phyloP scores from a whole-genome alignment of 2,329 filamentous ascomycete genomes.

The Fusarium aywerte region DNA sequence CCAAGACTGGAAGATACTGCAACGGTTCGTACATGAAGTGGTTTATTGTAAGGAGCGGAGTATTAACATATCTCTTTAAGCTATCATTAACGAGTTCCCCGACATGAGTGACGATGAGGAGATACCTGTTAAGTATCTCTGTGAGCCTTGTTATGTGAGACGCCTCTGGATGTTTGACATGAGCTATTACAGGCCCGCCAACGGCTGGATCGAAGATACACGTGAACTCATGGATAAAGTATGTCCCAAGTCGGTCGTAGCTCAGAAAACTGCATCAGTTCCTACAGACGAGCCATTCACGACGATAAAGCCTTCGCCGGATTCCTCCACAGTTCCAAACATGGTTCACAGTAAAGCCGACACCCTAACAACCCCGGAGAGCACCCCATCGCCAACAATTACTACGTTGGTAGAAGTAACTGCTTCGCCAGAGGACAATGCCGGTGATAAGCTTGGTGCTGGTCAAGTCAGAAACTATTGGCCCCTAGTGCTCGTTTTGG shows the following conservation, averaged over 20 bases:
- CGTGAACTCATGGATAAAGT: background rate
- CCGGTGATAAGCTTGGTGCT: fast-evolving
- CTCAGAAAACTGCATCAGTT: background rate
- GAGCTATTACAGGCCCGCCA: background rate
- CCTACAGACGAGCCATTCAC: too few relatives aligned
- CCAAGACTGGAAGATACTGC: background rate
- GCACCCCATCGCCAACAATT: fast-evolving
- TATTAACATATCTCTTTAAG: background rate
- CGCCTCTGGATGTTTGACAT: constrained; percentile 13
- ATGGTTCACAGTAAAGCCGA: fast-evolving
- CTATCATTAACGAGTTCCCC: background rate
- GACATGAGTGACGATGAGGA: background rate
- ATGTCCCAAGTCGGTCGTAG: background rate
- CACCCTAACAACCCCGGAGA: background rate
- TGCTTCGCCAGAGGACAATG: background rate
- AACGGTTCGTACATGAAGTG: background rate
- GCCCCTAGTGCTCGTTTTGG: background rate
- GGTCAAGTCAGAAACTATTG: fast-evolving
- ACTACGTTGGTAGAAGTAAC: background rate
- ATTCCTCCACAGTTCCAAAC: background rate
- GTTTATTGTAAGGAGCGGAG: fast-evolving
- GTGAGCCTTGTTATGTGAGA: constrained; percentile 8
- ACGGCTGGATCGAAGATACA: background rate
- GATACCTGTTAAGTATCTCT: background rate
- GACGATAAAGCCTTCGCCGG: background rate